These are phyloP conservation scores for Pichia kudriavzevii DNA, from an alignment of 1,139 yeast species.

Conservation along the genomic window DNA sequence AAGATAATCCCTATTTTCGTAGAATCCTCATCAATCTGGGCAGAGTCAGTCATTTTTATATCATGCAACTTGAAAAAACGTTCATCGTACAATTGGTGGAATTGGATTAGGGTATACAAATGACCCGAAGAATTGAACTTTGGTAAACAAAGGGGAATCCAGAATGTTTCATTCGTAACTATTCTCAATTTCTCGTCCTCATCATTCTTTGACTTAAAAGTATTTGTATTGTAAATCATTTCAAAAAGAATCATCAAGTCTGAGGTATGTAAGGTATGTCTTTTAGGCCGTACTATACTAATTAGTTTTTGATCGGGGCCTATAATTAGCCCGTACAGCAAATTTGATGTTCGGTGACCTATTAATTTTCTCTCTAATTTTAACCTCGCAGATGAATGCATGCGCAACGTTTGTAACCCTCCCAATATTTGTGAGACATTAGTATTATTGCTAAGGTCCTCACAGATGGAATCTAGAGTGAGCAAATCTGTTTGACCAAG, in stretches of 20 bases:
- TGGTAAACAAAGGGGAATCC: slow-evolving; percentile 93
- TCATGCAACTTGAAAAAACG: slow-evolving; percentile 24
- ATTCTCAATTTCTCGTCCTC: slow-evolving; percentile 17
- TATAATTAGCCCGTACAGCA: slow-evolving; percentile 56
- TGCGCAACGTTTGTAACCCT: slow-evolving; percentile 50
- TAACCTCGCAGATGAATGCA: slow-evolving; percentile 40
- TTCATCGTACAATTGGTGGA: slow-evolving; percentile 35
- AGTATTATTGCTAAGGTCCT: slow-evolving; percentile 38
- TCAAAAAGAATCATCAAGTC: slow-evolving; percentile 60
- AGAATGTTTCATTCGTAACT: slow-evolving; percentile 55
- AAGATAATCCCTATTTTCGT: slow-evolving; percentile 54
- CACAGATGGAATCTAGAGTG: slow-evolving; percentile 56
- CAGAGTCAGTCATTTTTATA: slow-evolving; percentile 5
- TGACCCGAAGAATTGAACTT: slow-evolving; percentile 85
- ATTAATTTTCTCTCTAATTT: slow-evolving; percentile 39
- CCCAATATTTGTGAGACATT: slow-evolving; percentile 54
- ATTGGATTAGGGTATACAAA: slow-evolving; percentile 69
- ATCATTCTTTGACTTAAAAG: slow-evolving; percentile 30
- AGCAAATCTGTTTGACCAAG: slow-evolving; percentile 62
- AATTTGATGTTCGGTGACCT: slow-evolving; percentile 32
- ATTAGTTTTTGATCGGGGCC: slow-evolving; percentile 49
- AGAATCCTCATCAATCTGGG: slow-evolving; percentile 13
- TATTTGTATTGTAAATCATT: slow-evolving; percentile 47
- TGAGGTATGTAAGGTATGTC: slow-evolving; percentile 61
- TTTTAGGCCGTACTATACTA: slow-evolving; percentile 54